Conservation (phyloP, 257 asterid species). For the Cruciata laevipes region DNA sequence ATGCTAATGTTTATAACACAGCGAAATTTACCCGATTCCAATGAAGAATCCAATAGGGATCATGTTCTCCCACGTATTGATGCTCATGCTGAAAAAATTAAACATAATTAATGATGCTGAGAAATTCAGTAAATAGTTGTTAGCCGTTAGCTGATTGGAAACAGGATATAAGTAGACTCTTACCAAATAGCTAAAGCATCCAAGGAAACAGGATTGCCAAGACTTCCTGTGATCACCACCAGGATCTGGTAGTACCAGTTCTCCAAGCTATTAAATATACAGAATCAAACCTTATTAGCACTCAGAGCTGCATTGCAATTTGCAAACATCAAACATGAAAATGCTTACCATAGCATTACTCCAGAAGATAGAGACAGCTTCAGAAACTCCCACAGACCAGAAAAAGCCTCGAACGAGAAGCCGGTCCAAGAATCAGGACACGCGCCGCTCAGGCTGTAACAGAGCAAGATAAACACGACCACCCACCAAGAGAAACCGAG, state of each 20-base stretch:
- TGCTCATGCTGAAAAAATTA: slow-evolving; percentile 4
- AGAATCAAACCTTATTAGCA: too few relatives aligned
- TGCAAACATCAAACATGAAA: too few relatives aligned
- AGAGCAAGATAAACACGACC: slow-evolving; percentile 33
- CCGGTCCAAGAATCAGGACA: slow-evolving; percentile 79
- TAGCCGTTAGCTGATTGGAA: too few relatives aligned
- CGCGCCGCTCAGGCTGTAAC: slow-evolving; percentile 51
- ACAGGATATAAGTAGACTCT: too few relatives aligned
- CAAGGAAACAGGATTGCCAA: slow-evolving; percentile 57
- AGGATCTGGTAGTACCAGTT: slow-evolving; percentile 71
- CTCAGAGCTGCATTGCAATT: too few relatives aligned
- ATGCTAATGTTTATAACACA: too few relatives aligned
- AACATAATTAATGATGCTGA: neutral
- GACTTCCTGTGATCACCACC: slow-evolving; percentile 62
- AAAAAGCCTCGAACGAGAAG: slow-evolving; percentile 57
- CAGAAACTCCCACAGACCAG: slow-evolving; percentile 73
- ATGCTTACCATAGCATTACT: slow-evolving; percentile 76
- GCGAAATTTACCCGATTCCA: neutral
- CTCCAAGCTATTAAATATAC: slow-evolving; percentile 46
- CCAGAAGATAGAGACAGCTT: slow-evolving; percentile 83
- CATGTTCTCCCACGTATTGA: slow-evolving; percentile 13
- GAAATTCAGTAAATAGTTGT: too few relatives aligned
- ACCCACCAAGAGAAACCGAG: slow-evolving; percentile 65
- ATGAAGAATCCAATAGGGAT: slow-evolving; percentile 11
- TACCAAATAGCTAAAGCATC: slow-evolving; percentile 82